Conservation (phyloP, 768 basidiomycete species). For the Pulveroboletus sp. region DNA sequence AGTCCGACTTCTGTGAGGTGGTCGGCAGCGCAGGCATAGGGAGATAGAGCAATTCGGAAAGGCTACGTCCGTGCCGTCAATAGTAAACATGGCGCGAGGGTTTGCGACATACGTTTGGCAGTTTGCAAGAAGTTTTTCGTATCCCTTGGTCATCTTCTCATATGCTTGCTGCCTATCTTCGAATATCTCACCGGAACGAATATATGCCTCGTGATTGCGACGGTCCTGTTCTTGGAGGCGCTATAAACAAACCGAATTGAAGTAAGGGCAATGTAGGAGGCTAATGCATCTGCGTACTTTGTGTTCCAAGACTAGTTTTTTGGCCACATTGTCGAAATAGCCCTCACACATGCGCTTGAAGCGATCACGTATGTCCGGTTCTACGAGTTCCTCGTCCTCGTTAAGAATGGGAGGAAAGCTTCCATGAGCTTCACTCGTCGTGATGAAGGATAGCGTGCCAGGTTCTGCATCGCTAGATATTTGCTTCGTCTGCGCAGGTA, state of each 20-base stretch:
- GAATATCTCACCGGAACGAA: conserved; percentile 98
- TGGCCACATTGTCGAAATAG: conserved; percentile 88
- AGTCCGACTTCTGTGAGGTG: conserved; percentile 72
- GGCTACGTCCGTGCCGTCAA: conserved; percentile 37
- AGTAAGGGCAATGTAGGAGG: neutral
- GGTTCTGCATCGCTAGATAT: conserved; percentile 50
- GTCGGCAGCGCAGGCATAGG: conserved; percentile 82
- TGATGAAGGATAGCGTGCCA: conserved; percentile 46
- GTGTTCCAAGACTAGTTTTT: conserved; percentile 89
- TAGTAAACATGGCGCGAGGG: neutral
- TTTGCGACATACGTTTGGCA: conserved; percentile 71
- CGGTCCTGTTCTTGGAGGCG: conserved; percentile 95
- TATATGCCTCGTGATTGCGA: conserved; percentile 97
- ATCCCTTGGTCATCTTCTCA: conserved; percentile 95
- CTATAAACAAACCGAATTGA: conserved; percentile 37
- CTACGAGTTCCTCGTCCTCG: conserved; percentile 73
- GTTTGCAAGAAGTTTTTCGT: conserved; percentile 85
- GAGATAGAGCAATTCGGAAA: conserved; percentile 87
- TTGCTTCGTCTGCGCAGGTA: conserved; percentile 54
- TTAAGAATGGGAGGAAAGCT: conserved; percentile 38
- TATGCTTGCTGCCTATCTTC: conserved; percentile 98
- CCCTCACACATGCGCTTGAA: conserved; percentile 91
- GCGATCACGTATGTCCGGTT: conserved; percentile 79
- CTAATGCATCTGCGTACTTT: conserved; percentile 48
- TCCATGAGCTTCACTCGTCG: conserved; percentile 28